These are phyloP conservation scores for Gryganskiella cystojenkinii DNA, from an alignment of 192 early-diverging fungal genomes.

Conservation along the genomic window DNA sequence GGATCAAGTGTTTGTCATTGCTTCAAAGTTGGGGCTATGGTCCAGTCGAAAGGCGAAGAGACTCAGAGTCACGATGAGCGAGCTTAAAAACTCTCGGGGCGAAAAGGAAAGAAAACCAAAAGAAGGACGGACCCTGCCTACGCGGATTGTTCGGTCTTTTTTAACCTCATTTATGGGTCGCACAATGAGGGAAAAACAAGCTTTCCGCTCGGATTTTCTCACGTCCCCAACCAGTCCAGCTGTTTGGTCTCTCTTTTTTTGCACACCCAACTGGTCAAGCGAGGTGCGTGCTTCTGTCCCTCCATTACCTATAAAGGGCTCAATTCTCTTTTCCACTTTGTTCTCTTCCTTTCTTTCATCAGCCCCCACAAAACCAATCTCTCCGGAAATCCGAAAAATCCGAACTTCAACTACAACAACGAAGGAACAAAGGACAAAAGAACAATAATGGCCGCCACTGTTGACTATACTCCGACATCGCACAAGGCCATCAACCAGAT, in stretches of 20 bases:
- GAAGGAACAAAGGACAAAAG: not conserved
- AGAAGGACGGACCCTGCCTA: not conserved
- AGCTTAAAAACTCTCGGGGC: too few species aligned
- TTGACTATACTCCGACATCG: conserved; percentile 31
- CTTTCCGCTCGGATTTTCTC: not conserved
- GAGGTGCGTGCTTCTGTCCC: too few species aligned
- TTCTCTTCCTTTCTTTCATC: not conserved
- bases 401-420: not conserved
- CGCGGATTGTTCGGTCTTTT: not conserved
- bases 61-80: too few species aligned
- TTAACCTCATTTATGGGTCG: not conserved
- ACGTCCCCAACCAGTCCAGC: not conserved
- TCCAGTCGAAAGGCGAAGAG: not conserved
- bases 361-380: not conserved
- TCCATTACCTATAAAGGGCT: too few species aligned
- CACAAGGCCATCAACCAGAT: conserved; percentile 53
- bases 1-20: too few species aligned
- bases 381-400: not conserved
- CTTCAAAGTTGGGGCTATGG: too few species aligned
- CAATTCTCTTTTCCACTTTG: conserved; percentile 4
- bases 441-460: not conserved
- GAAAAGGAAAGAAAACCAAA: not conserved
- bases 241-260: not conserved
- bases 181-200: not conserved
- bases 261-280: too few species aligned